Conservation (phyloP, 441 rosid genomes). For the Bocquillonia castaneifolia region DNA sequence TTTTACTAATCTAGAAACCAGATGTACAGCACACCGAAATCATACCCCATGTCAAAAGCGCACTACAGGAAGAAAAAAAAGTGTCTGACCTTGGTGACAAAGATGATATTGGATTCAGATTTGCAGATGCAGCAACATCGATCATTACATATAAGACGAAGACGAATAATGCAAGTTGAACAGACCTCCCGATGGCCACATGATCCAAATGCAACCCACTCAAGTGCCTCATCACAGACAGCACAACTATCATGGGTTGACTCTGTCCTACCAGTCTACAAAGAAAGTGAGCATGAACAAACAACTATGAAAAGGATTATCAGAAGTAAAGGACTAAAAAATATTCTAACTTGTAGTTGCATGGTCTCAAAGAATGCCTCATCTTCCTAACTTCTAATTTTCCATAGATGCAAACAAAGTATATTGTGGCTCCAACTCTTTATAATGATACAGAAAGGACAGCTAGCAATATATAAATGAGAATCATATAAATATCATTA, state of each 20-base stretch:
- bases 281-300: not conserved
- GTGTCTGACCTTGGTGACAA: constrained; percentile 65
- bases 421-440: too few species aligned
- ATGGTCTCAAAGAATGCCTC: too few species aligned
- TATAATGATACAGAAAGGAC: too few species aligned
- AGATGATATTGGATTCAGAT: constrained; percentile 49
- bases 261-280: not conserved
- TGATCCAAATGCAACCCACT: constrained; percentile 87
- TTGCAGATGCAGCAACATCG: constrained; percentile 84
- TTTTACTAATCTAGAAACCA: not conserved
- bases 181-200: constrained; percentile 84
- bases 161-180: constrained; percentile 79
- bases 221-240: constrained; percentile 76
- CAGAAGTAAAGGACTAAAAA: too few species aligned
- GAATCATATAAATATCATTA: too few species aligned
- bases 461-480: too few species aligned
- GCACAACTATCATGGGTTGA: constrained; percentile 82
- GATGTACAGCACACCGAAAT: not conserved
- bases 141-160: constrained; percentile 74
- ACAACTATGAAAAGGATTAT: too few species aligned
- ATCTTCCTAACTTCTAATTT: too few species aligned
- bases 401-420: too few species aligned
- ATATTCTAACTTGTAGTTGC: too few species aligned
- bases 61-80: too few species aligned
- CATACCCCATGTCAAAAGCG: not conserved